phyloP scores from a whole-genome alignment of 768 basidiomycete species.

The Amanita muscaria region DNA sequence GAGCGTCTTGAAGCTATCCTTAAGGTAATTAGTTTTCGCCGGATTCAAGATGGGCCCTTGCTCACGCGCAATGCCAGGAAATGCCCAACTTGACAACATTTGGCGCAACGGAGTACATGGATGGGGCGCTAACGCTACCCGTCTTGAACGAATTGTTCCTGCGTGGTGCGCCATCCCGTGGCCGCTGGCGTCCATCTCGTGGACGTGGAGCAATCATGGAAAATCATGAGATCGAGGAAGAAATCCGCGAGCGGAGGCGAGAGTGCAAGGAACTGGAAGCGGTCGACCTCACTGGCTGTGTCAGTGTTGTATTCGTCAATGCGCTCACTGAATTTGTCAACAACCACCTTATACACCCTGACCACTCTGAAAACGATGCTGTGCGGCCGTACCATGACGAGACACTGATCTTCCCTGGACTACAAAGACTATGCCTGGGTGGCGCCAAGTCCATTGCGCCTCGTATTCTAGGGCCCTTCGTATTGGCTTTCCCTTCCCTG shows the following conservation, averaged over 20 bases:
- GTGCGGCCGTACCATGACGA: slow-evolving; percentile 35
- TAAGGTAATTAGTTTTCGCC: slow-evolving; percentile 39
- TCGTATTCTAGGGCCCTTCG: slow-evolving; percentile 59
- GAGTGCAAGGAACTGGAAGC: slow-evolving; percentile 79
- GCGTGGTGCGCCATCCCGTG: slow-evolving; percentile 66
- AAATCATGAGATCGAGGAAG: slow-evolving; percentile 54
- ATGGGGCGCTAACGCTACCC: slow-evolving; percentile 75
- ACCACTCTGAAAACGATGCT: slow-evolving; percentile 32
- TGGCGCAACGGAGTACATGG: slow-evolving; percentile 99
- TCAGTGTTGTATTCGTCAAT: slow-evolving; percentile 82
- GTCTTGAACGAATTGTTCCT: slow-evolving; percentile 89
- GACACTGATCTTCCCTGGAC: slow-evolving; percentile 52
- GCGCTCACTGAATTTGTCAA: slow-evolving; percentile 79
- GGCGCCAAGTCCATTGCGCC: slow-evolving; percentile 74
- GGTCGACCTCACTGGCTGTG: slow-evolving; percentile 90
- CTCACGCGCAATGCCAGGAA: slow-evolving; percentile 45
- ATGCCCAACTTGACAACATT: slow-evolving; percentile 79
- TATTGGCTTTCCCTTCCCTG: slow-evolving; percentile 75
- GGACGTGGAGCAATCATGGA: slow-evolving; percentile 42
- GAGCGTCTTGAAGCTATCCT: slow-evolving; percentile 72
- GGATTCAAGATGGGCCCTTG: slow-evolving; percentile 3
- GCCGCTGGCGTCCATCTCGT: slow-evolving; percentile 58
- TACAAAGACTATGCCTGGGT: slow-evolving; percentile 73
- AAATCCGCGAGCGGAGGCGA: slow-evolving; percentile 64
- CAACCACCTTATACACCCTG: slow-evolving; percentile 41